Percentiles rank a stretch among this genome's conserved stretches.
Evolutionary conservation across 805 yeast genomes (phyloP).

Genomic region (Starmerella riodocensis): DNA sequence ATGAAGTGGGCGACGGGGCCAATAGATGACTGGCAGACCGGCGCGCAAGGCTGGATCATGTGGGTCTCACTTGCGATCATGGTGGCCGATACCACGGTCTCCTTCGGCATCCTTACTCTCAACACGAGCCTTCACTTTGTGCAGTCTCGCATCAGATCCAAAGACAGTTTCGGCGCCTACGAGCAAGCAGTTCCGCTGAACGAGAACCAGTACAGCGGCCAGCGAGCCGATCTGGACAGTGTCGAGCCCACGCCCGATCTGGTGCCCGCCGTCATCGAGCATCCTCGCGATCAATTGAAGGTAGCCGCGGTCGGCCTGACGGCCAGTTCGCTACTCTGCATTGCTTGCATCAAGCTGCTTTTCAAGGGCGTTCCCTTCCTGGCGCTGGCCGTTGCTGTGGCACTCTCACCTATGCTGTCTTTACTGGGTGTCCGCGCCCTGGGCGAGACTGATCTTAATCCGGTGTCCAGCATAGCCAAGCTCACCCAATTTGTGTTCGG

Average conservation of each 20-base stretch:
- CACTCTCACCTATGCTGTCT: constrained; percentile 66
- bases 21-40: constrained; percentile 82
- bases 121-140: constrained; percentile 2
- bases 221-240: neutral
- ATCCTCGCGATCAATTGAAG: constrained; percentile 9
- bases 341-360: constrained; percentile 47
- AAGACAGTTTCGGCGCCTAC: neutral
- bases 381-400: constrained; percentile 52
- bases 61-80: constrained; percentile 88
- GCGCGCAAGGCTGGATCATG: constrained; percentile 94
- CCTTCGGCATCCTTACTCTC: constrained; percentile 35
- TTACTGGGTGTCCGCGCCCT: constrained; percentile 82
- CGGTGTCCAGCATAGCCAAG: constrained; percentile 94
- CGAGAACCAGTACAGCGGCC: neutral
- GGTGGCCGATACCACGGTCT: constrained; percentile 82
- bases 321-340: constrained; percentile 53
- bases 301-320: constrained; percentile 41
- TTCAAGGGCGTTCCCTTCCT: constrained; percentile 60
- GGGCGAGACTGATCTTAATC: constrained; percentile 94
- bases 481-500: constrained; percentile 84
- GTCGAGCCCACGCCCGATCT: neutral
- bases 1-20: constrained; percentile 82
- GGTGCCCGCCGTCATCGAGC: constrained; percentile 3
- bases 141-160: neutral
- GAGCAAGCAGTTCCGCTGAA: neutral